Percentiles rank a stretch among this genome's conserved stretches.
Evolutionary conservation across 2,329 filamentous ascomycete species (phyloP).

Genomic region (Aureobasidium namibiae): DNA sequence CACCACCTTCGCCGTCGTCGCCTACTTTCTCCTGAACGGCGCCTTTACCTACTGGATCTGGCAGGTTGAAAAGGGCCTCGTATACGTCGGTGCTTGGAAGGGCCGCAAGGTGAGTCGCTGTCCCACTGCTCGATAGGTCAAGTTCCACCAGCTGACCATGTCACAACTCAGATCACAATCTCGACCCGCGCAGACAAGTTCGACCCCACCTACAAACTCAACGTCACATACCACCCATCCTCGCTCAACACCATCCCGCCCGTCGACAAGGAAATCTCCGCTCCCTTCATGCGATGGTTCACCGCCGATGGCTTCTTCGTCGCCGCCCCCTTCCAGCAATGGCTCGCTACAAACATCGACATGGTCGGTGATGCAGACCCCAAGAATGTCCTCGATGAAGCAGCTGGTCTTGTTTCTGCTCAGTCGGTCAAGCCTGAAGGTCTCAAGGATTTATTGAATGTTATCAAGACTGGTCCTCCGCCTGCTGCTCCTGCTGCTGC

Average conservation of each 20-base stretch:
- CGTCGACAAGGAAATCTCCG: slow-evolving; percentile 44
- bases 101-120: slow-evolving; percentile 53
- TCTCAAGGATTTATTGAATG: background rate
- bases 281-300: slow-evolving; percentile 69
- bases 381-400: slow-evolving; percentile 38
- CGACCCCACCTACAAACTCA: slow-evolving; percentile 70
- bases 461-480: slow-evolving; percentile 6
- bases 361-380: slow-evolving; percentile 59
- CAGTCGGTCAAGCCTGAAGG: background rate
- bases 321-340: slow-evolving; percentile 66
- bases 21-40: slow-evolving; percentile 73
- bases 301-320: slow-evolving; percentile 65
- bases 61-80: slow-evolving; percentile 68
- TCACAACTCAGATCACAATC: slow-evolving; percentile 58
- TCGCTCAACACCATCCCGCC: slow-evolving; percentile 24
- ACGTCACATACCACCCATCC: slow-evolving; percentile 36
- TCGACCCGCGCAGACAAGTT: slow-evolving; percentile 68
- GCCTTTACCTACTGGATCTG: slow-evolving; percentile 77
- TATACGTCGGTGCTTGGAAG: slow-evolving; percentile 68
- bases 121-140: background rate
- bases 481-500: too few relatives aligned
- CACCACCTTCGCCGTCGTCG: slow-evolving; percentile 67
- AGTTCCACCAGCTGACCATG: background rate
- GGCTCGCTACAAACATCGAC: slow-evolving; percentile 61
- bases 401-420: background rate